A percentile compares a stretch with the other conserved stretches of the same genome.
These are phyloP conservation scores for Escovopsis sp. DNA, from an alignment of 2,329 filamentous ascomycete genomes.

Conservation along the genomic window DNA sequence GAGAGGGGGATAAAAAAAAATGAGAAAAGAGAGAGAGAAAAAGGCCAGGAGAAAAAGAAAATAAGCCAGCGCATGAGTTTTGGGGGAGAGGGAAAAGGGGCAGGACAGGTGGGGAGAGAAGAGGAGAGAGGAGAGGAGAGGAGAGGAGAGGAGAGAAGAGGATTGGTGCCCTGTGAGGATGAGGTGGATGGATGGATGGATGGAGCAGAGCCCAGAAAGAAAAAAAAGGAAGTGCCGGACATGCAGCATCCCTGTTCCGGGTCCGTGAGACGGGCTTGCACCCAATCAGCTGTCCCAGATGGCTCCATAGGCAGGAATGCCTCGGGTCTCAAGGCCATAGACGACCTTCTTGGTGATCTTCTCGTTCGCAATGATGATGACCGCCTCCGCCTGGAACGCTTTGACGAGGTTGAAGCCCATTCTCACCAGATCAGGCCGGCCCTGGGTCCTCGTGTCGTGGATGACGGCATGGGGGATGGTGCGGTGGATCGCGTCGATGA, in stretches of 20 bases:
- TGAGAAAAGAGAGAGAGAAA: background rate
- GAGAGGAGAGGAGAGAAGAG: no score
- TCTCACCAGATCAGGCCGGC: constrained; percentile 41
- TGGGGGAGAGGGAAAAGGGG: no score
- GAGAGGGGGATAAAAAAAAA: background rate
- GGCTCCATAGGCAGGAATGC: constrained; percentile 54
- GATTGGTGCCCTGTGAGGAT: no score
- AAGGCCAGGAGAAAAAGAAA: background rate
- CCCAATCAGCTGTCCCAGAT: constrained; percentile 46
- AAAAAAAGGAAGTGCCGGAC: constrained; percentile 1
- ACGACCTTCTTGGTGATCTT: constrained; percentile 53
- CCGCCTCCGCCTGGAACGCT: constrained; percentile 48
- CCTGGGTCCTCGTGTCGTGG: constrained; percentile 47
- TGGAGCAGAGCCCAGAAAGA: background rate
- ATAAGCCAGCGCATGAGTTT: background rate
- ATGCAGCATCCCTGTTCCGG: background rate
- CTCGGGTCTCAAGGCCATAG: constrained; percentile 50
- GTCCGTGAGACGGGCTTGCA: no score
- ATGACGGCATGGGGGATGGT: constrained; percentile 50
- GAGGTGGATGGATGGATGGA: no score
- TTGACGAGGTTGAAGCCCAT: constrained; percentile 39
- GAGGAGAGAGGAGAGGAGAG: no score
- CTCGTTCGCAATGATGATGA: constrained; percentile 60
- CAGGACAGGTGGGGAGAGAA: no score
- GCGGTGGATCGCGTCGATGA: constrained; percentile 39